Evolutionary conservation across 305 asterid genomes (phyloP).

Genomic region (Fraxinus greggii): DNA sequence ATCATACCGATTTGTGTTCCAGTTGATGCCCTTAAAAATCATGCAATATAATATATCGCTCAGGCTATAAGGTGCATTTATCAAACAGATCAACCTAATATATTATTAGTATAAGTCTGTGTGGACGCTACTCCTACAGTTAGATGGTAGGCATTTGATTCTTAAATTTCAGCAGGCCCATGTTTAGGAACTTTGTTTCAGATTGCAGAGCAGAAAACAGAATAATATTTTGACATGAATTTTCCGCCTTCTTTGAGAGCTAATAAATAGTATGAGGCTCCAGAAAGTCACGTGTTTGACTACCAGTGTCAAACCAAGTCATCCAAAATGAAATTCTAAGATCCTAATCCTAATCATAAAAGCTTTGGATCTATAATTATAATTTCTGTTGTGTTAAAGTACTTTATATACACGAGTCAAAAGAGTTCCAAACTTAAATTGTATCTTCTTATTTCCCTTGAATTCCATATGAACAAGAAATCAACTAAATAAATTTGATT

Average conservation of each 20-base stretch:
- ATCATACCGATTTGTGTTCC: not conserved
- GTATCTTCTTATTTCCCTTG: not conserved
- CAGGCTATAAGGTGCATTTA: not conserved
- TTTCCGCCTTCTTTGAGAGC: not conserved
- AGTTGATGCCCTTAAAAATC: not conserved
- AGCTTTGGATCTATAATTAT: not conserved
- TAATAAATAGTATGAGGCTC: not conserved
- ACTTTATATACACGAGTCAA: not conserved
- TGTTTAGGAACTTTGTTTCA: not conserved
- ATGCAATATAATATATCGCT: not conserved
- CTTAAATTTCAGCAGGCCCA: not conserved
- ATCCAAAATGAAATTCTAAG: not conserved
- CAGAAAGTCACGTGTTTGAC: not conserved
- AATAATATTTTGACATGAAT: not conserved
- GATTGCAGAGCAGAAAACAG: not conserved
- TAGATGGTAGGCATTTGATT: not conserved
- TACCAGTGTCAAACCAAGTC: not conserved
- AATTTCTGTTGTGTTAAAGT: not conserved
- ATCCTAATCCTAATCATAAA: not conserved
- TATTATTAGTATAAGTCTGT: not conserved
- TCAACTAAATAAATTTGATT: not conserved
- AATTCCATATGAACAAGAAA: not conserved
- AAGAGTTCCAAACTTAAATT: not conserved
- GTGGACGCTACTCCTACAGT: not conserved
- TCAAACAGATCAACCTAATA: not conserved